A percentile compares a stretch with the other conserved stretches of the same genome.
phyloP scores from a whole-genome alignment of 352 stramenopile genomes.

The Phytophthora colocasiae region DNA sequence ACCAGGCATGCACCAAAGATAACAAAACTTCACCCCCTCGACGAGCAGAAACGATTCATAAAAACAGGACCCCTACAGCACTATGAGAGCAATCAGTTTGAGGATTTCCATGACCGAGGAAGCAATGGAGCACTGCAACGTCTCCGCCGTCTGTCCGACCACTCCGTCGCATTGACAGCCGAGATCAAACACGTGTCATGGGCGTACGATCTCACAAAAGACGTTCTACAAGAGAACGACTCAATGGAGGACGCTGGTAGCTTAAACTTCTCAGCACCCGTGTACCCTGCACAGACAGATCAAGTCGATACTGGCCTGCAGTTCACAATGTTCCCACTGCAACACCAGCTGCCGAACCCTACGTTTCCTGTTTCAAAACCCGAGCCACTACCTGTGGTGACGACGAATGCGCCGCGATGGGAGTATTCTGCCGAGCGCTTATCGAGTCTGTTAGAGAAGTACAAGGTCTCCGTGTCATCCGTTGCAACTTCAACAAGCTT shows the following conservation, averaged over 20 bases:
- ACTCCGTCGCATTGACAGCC: conserved; percentile 48
- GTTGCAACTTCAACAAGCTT: conserved; percentile 17
- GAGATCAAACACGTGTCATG: conserved; percentile 72
- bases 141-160: conserved; percentile 1
- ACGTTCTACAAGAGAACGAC: conserved; percentile 40
- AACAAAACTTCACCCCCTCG: conserved; percentile 36
- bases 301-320: conserved; percentile 20
- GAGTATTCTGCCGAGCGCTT: conserved; percentile 71
- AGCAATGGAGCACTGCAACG: conserved; percentile 3
- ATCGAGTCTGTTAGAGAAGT: conserved; percentile 66
- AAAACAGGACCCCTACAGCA: conserved; percentile 18
- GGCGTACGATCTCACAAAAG: conserved; percentile 54
- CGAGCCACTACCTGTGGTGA: conserved; percentile 1
- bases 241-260: conserved; percentile 1
- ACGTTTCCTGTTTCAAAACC: conserved; percentile 18
- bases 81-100: conserved; percentile 36
- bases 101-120: conserved; percentile 17
- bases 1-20: conserved; percentile 22
- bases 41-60: conserved; percentile 16
- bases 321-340: conserved; percentile 30
- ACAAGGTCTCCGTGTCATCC: conserved; percentile 61
- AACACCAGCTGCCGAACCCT: conserved; percentile 34
- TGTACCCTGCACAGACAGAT: conserved; percentile 34
- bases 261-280: conserved; percentile 10
- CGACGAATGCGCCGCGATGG: conserved; percentile 26